Conservation (phyloP, 495 filamentous ascomycete species). For the Penicillium ochrochloron region DNA sequence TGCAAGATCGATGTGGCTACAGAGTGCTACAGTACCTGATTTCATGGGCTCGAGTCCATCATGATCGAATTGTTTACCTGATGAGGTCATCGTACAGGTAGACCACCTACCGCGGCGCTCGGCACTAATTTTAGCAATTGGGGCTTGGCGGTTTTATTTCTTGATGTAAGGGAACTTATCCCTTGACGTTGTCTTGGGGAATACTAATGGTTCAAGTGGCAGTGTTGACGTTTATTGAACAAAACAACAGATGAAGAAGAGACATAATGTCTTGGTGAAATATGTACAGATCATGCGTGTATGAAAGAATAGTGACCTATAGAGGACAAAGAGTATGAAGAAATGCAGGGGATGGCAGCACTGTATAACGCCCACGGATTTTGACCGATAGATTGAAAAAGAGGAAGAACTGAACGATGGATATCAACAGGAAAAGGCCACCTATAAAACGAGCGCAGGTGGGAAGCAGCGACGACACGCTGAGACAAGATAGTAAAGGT, state of each 20-base stretch:
- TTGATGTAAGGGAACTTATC: conserved; percentile 2
- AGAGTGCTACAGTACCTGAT: background rate
- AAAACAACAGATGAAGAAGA: conserved; percentile 5
- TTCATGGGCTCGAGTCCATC: background rate
- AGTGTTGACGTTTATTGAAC: background rate
- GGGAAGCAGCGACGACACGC: background rate
- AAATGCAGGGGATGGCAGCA: background rate
- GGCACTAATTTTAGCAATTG: conserved; percentile 13
- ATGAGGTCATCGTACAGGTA: conserved; percentile 13
- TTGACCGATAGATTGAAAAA: conserved; percentile 8
- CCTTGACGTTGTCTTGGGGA: conserved; percentile 4
- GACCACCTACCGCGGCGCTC: background rate
- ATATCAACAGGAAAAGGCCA: conserved; percentile 29
- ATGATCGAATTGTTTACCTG: background rate
- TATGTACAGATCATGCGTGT: conserved; percentile 29
- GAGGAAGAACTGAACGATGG: conserved; percentile 18
- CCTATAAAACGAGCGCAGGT: conserved; percentile 4
- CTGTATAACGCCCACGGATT: conserved; percentile 25
- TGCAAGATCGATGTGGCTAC: background rate
- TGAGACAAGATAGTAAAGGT: conserved; percentile 22
- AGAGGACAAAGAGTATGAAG: conserved; percentile 1
- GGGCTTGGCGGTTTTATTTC: background rate
- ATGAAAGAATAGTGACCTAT: conserved; percentile 13
- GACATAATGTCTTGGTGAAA: conserved; percentile 13
- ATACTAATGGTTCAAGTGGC: background rate